Evolutionary conservation across 495 filamentous ascomycete genomes (phyloP).

Genomic region (Podospora appendiculata): DNA sequence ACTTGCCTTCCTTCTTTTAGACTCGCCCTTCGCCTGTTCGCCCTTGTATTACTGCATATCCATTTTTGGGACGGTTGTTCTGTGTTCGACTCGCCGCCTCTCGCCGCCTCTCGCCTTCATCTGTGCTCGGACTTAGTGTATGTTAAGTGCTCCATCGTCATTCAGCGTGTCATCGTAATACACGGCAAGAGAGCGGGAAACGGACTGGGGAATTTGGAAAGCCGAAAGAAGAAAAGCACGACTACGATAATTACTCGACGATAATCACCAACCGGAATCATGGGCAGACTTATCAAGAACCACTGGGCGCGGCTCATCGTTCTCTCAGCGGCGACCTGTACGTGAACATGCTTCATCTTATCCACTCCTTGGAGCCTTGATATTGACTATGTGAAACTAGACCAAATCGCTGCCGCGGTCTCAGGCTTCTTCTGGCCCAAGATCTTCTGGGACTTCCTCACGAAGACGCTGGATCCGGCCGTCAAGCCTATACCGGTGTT

Average conservation of each 20-base stretch:
- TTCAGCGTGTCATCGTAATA: constrained; percentile 9
- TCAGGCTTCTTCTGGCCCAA: constrained; percentile 98
- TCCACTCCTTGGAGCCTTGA: neutral
- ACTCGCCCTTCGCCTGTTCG: constrained; percentile 8
- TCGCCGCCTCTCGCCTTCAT: constrained; percentile 9
- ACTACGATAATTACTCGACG: neutral
- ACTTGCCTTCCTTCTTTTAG: constrained; percentile 30
- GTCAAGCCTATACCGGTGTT: constrained; percentile 84
- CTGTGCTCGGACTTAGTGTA: neutral
- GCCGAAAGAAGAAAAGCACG: neutral
- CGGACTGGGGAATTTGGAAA: neutral
- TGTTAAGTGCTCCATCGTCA: neutral
- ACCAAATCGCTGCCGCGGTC: constrained; percentile 79
- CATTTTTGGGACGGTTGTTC: constrained; percentile 3
- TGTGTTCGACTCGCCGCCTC: neutral
- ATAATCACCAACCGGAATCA: constrained; percentile 33
- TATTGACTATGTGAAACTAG: constrained; percentile 26
- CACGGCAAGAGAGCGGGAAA: constrained; percentile 20
- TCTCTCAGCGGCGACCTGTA: constrained; percentile 78
- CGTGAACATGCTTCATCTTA: constrained; percentile 21
- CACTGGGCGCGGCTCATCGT: constrained; percentile 94
- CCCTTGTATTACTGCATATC: constrained; percentile 9
- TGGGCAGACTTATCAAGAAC: constrained; percentile 98
- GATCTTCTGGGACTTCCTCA: constrained; percentile 95
- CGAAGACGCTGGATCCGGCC: constrained; percentile 78